Base-by-base conservation (phyloP, 352 stramenopile genomes). In the Nannochloropsis limnetica region DNA sequence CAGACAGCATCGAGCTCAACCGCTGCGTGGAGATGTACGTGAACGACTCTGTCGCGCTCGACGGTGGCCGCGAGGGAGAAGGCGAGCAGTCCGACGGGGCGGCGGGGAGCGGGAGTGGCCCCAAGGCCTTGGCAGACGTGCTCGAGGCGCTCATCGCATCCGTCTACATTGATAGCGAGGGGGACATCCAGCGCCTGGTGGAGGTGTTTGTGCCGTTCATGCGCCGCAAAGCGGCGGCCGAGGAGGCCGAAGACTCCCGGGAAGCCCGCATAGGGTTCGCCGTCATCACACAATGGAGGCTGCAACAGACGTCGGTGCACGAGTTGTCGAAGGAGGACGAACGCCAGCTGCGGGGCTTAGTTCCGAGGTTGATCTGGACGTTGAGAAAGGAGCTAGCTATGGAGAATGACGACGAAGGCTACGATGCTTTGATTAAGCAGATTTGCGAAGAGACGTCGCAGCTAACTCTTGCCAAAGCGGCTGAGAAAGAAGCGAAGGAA, bases 141-240 rank as follows among this genome's bases (percentile, higher is more conserved):
- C 54, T 87, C 1, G 84, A 87, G 80, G 84, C 84, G 28, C 79
- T 87, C 25, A 82, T 87, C 11, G 84, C 69, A 11, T 82, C 84
- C 27, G 80, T 87, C 25, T 87, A 84, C 68, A 54, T 87, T 15
- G 84, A 87, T 80, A 87, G 80, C 82, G 82, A 74, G 17, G 83
- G 84, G 49, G 84, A 68, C 83, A 85, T 87, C 45, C 67, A 86
- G 79, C 82, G 29, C n/a, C 23, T 82, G 17, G 49, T 37, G 6
- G 61, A 83, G 6, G 14, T 83, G 6, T 74, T 74, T 74, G 15
- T 74, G 25, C 61, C 61, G n/a, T 29, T 25, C 25, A 25, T 74
- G 15, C 61, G 61, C 61, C 61, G n/a, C 61, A 74, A 74, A 6
- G n/a, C 61, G 61, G 37, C 61, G 15, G n/a, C 0, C 25, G 61